Base-by-base conservation (phyloP, 208 protist species). In the Endotrypanum monterogeii region DNA sequence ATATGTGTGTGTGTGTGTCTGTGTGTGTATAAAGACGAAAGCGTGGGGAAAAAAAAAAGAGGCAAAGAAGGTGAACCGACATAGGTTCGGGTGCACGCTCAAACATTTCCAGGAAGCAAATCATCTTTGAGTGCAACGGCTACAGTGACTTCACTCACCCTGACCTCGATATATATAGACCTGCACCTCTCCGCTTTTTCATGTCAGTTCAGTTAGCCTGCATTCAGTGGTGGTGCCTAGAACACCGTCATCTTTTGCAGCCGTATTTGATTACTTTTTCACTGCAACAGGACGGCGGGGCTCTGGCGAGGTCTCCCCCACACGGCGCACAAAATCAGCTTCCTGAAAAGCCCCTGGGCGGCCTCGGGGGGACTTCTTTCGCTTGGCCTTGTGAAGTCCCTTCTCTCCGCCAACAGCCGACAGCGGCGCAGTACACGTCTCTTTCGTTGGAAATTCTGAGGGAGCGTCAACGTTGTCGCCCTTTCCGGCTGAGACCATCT, bases 311-410 rank as follows among this genome's bases (percentile, higher is more conserved):
- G 57, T 46, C 37, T 60, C 75, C 50, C 66, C 61, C 52, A 80
- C 62, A 39, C 66, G 67, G 48, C 60, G 74, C 11, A 69, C 75
- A 18, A 80, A 80, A 39, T 80, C 75, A 41, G 57, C 68, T 32
- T 80, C 75, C 62, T 25, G 62, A 14, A 80, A 46, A 3, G 67
- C 66, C 69, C 74, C 75, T 44, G 52, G 67, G 44, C 74, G 39
- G 28, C 12, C 50, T 25, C 48, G 30, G 14, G n/a, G 30, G 48
- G 32, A 32, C 48, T 57, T 73, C 25, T 25, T 58, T 20, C 62
- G 68, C 68, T 3, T 50, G 39, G 48, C 14, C 68, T 58, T 73
- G 35, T 55, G 68, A 25, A 3, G 28, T 9, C 14, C 23, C 5
- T 35, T 63, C 35, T 39, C 51, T 23, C n/a, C 55, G 8, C n/a